Conservation (phyloP, 2,329 filamentous ascomycete species). For the Nothopassalora personata region DNA sequence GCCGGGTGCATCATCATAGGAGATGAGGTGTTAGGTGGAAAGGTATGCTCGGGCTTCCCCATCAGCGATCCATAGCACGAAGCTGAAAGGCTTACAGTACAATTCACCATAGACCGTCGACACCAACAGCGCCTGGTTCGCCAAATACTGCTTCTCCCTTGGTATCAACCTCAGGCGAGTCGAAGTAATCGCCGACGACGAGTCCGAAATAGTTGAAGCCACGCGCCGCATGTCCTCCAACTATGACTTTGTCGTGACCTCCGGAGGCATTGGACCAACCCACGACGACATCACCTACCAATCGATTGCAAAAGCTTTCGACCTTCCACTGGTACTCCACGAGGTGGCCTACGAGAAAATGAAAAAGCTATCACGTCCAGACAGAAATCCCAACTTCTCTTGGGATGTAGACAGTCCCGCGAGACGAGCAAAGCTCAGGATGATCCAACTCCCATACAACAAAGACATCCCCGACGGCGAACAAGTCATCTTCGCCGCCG, state of each 20-base stretch:
- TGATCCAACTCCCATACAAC: constrained; percentile 83
- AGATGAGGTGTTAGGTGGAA: constrained; percentile 93
- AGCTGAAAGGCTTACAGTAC: not conserved
- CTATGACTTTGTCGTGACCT: constrained; percentile 94
- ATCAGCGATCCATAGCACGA: not conserved
- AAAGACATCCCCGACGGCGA: constrained; percentile 54
- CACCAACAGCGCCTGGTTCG: constrained; percentile 61
- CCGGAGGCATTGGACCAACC: constrained; percentile 91
- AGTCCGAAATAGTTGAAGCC: constrained; percentile 83
- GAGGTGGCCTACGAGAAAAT: constrained; percentile 72
- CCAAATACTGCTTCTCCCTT: constrained; percentile 61
- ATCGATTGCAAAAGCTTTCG: constrained; percentile 86
- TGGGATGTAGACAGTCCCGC: constrained; percentile 79
- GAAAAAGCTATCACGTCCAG: constrained; percentile 69
- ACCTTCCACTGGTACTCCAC: constrained; percentile 70
- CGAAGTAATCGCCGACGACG: constrained; percentile 91
- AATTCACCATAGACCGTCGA: constrained; percentile 51
- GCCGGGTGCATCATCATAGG: constrained; percentile 92
- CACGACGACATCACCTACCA: constrained; percentile 98
- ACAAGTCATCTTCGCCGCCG: constrained; percentile 72
- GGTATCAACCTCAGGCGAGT: constrained; percentile 71
- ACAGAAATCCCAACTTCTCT: constrained; percentile 62
- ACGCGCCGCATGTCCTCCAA: constrained; percentile 77
- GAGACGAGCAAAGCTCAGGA: constrained; percentile 76
- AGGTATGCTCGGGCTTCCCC: constrained; percentile 53